phyloP scores from a whole-genome alignment of 1,284 basidiomycete genomes.

The Hymenochaete sp. region DNA sequence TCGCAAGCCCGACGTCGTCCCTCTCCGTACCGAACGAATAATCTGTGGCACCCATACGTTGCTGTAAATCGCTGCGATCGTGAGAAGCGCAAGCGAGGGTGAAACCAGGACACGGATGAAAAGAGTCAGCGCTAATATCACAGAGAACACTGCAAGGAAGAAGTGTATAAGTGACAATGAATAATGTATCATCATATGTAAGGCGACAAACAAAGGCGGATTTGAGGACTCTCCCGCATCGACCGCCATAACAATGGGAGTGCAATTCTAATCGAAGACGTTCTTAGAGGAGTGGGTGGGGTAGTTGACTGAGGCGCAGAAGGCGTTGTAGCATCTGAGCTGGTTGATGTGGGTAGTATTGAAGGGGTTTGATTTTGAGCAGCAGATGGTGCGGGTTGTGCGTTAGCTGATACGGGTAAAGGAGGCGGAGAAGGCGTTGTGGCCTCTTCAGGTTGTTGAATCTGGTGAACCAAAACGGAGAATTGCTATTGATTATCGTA shows the following conservation, averaged over 20 bases:
- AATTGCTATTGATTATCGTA: slow-evolving; percentile 54
- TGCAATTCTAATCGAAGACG: slow-evolving; percentile 10
- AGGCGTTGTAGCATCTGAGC: background rate
- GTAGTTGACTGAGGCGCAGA: background rate
- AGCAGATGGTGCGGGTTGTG: slow-evolving; percentile 15
- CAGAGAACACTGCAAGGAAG: slow-evolving; percentile 47
- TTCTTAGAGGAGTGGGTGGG: slow-evolving; percentile 37
- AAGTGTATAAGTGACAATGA: background rate
- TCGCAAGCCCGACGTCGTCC: slow-evolving; percentile 60
- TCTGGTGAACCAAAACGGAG: slow-evolving; percentile 66
- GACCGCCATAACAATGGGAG: slow-evolving; percentile 7
- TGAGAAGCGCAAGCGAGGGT: slow-evolving; percentile 60
- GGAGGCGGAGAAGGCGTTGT: slow-evolving; percentile 21
- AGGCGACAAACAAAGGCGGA: slow-evolving; percentile 50
- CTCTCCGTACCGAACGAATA: slow-evolving; percentile 62
- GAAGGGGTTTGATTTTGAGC: background rate
- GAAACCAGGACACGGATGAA: slow-evolving; percentile 68
- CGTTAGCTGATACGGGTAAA: slow-evolving; percentile 22
- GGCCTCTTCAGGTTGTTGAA: slow-evolving; percentile 72
- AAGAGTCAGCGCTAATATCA: slow-evolving; percentile 60
- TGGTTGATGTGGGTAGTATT: slow-evolving; percentile 13
- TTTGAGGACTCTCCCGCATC: slow-evolving; percentile 45
- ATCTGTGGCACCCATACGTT: slow-evolving; percentile 83
- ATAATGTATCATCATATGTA: background rate
- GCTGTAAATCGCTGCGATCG: slow-evolving; percentile 66